These are phyloP conservation scores for Spergularia marina DNA, from an alignment of 148 eudicot genomes.

Conservation along the genomic window DNA sequence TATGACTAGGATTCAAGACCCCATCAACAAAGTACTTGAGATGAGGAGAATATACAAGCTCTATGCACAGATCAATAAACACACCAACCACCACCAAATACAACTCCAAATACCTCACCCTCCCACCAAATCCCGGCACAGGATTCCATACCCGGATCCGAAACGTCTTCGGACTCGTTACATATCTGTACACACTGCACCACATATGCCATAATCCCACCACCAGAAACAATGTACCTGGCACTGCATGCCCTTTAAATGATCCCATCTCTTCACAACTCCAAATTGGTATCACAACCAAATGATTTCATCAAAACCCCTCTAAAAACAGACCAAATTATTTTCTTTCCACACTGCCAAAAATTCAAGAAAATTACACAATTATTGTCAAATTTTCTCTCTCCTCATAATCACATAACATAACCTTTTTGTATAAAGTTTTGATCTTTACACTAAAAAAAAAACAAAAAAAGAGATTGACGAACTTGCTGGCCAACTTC, in stretches of 20 bases:
- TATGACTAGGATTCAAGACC: slow-evolving; percentile 61
- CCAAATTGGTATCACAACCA: slow-evolving; percentile 7
- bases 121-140: slow-evolving; percentile 75
- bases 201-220: slow-evolving; percentile 90
- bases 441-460: background rate
- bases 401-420: slow-evolving; percentile 14
- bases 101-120: slow-evolving; percentile 81
- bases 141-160: slow-evolving; percentile 81
- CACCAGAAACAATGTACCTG: slow-evolving; percentile 79
- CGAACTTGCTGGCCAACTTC: slow-evolving; percentile 18
- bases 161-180: slow-evolving; percentile 51
- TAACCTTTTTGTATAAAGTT: background rate
- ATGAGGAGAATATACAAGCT: slow-evolving; percentile 81
- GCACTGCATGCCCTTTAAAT: slow-evolving; percentile 83
- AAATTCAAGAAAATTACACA: slow-evolving; percentile 15
- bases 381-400: slow-evolving; percentile 11
- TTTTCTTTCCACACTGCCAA: slow-evolving; percentile 9
- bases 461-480: background rate
- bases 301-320: slow-evolving; percentile 22
- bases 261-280: slow-evolving; percentile 65
- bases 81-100: slow-evolving; percentile 69
- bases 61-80: slow-evolving; percentile 87
- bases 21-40: slow-evolving; percentile 77
- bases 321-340: slow-evolving; percentile 8
- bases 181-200: slow-evolving; percentile 63